Conservation (phyloP, 495 filamentous ascomycete genomes). For the Trichoderma gamsii region DNA sequence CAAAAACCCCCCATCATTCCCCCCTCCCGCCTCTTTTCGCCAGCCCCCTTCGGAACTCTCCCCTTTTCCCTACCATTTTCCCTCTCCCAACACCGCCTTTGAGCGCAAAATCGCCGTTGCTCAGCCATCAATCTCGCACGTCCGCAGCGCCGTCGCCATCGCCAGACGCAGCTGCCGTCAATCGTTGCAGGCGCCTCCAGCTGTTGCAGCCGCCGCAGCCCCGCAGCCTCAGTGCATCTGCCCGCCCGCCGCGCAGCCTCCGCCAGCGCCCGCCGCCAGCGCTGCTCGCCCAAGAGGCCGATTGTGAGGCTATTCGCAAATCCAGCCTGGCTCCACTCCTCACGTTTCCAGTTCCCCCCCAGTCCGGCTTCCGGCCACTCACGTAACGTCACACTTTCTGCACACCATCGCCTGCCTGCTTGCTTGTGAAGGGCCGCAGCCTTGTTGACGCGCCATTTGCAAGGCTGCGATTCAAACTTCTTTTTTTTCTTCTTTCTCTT, state of each 20-base stretch:
- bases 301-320: slow-evolving; percentile 41
- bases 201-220: slow-evolving; percentile 1
- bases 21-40: slow-evolving; percentile 26
- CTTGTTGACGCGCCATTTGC: slow-evolving; percentile 10
- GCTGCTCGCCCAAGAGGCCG: slow-evolving; percentile 18
- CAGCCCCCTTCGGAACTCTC: slow-evolving; percentile 28
- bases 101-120: not conserved
- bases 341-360: not conserved
- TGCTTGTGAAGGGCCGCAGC: slow-evolving; percentile 4
- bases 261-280: not conserved
- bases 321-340: slow-evolving; percentile 12
- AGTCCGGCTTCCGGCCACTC: slow-evolving; percentile 12
- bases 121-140: slow-evolving; percentile 42
- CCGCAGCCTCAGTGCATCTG: slow-evolving; percentile 9
- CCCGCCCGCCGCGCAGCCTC: slow-evolving; percentile 15
- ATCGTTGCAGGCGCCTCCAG: slow-evolving; percentile 27
- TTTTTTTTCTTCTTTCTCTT: not conserved
- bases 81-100: slow-evolving; percentile 41
- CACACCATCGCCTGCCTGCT: slow-evolving; percentile 7
- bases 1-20: slow-evolving; percentile 19
- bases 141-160: slow-evolving; percentile 26
- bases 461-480: slow-evolving; percentile 4
- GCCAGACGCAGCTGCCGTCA: slow-evolving; percentile 14
- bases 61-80: slow-evolving; percentile 42
- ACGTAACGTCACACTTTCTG: slow-evolving; percentile 16